Evolutionary conservation across 192 early-diverging fungal genomes (phyloP), one percentile per base, ranked within the genome.

Genomic region (Ambispora gerdemannii): DNA sequence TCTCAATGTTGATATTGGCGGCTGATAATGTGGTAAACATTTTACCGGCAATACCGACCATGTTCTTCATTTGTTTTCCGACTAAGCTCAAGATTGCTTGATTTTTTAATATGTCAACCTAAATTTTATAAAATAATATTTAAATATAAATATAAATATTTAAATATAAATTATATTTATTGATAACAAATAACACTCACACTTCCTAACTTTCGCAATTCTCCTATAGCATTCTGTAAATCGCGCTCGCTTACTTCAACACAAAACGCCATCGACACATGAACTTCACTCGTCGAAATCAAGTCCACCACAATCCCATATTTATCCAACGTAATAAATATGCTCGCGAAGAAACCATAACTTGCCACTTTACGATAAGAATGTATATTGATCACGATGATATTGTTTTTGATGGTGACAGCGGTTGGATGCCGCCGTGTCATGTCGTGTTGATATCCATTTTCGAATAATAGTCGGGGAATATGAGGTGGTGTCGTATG

Each of bases 341-440:
- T 98, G 73, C 92, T 87, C 4, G 95, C 93, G 83, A 99, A 94
- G 75, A 99, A 99, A 17, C 97, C 97, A 73, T 99, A 95, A 63
- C 91, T 91, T 50, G 95, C 91, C 55, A 86, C 91, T 77, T 97
- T 97, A 50, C 95, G 87, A 80, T 99, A 97, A 3, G 95, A 98
- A 74, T 97, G 95, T 27, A 99, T 88, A 82, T 98, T 99, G 31
- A 99, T 82, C 19, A 99, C 93, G 49, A 91, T 91, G 31, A 98
- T 92, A 63, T 93, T 86, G 74, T 99, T 94, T 71, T 99, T 99
- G 84, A 99, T 97, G 27, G 97, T 99, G n/a, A 96, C 93, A 49
- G 97, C 97, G 0, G 95, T 99, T 31, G 96, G 93, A 67, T 93
- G 92, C 63, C 85, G 86, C 55, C 87, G 84, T 36, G 87, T 85